Evolutionary conservation across 2,329 filamentous ascomycete species (phyloP).

Genomic region (Cladosporium sp.): DNA sequence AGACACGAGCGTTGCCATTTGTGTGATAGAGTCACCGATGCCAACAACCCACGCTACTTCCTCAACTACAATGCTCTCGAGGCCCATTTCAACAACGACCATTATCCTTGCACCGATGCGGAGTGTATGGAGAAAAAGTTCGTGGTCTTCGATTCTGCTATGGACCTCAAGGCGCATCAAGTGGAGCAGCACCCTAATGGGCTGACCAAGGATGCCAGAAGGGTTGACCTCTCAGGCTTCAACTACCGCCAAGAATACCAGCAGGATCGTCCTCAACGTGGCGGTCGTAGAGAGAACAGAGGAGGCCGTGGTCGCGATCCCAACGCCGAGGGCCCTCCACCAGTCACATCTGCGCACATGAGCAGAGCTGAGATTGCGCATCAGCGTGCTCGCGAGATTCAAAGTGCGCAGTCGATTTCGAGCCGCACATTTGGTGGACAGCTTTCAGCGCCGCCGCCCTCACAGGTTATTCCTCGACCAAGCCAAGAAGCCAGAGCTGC

Average conservation of each 20-base stretch:
- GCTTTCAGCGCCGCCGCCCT: constrained; percentile 52
- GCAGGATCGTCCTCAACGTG: constrained; percentile 51
- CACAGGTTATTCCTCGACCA: constrained; percentile 33
- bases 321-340: constrained; percentile 76
- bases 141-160: constrained; percentile 90
- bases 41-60: constrained; percentile 82
- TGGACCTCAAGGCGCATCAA: constrained; percentile 94
- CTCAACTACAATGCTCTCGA: constrained; percentile 84
- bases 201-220: constrained; percentile 78
- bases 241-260: constrained; percentile 74
- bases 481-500: constrained; percentile 37
- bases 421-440: constrained; percentile 83
- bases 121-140: constrained; percentile 98
- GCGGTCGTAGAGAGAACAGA: constrained; percentile 34
- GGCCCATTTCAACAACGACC: constrained; percentile 81
- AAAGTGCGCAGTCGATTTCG: constrained; percentile 78
- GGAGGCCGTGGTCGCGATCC: constrained; percentile 77
- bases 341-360: constrained; percentile 75
- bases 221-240: constrained; percentile 85
- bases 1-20: constrained; percentile 95
- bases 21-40: constrained; percentile 69
- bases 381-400: constrained; percentile 88
- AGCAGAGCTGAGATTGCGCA: constrained; percentile 86
- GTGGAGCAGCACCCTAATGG: constrained; percentile 77
- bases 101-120: constrained; percentile 79